Evolutionary conservation across 495 filamentous ascomycete species (phyloP), one percentile per base, ranked within the genome.

Genomic region (Talaromyces borbonicus): DNA sequence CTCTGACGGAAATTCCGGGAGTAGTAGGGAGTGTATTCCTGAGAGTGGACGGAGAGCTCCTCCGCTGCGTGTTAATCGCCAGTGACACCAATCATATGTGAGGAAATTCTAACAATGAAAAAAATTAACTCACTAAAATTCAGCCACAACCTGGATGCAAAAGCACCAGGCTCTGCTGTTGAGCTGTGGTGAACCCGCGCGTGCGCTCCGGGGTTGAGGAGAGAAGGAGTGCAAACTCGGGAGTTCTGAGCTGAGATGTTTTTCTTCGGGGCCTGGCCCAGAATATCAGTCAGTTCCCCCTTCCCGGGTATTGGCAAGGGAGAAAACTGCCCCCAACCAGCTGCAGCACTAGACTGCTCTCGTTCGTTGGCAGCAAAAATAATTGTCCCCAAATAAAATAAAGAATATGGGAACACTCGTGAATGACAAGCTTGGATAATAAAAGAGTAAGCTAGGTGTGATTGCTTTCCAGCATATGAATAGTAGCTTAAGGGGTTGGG

Each of bases 181-280:
- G 48, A 56, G 52, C 58, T 52, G 60, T 59, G 60, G 57, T 51
- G 54, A 59, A 53, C 56, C 58, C 60, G 56, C 58, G 60, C 60
- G 57, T 54, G 42, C 49, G 52, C 48, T 52, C 52, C 57, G 55
- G 57, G 57, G 55, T 55, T 48, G 51, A 51, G 55, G 54, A 51
- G 51, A 52, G 51, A 56, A 58, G 53, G 51, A 56, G 53, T 53
- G 46, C 48, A 42, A 40, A 37, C 22, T 14, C 37, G 53, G 56
- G 57, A 56, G 49, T 45, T 52, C 33, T 16, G 44, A 49, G 38
- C 43, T 54, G 49, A 53, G 53, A 62, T 52, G 52, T 52, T 57
- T 44, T 46, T n/a, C n/a, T 31, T 40, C 33, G 57, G 55, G 53
- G 58, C 49, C 51, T 47, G 49, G 40, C 53, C 52, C 44, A 58